Evolutionary conservation across 345 rosid species (phyloP), one percentile per base, ranked within the genome.

Genomic region (Hibiscus tridactylites): DNA sequence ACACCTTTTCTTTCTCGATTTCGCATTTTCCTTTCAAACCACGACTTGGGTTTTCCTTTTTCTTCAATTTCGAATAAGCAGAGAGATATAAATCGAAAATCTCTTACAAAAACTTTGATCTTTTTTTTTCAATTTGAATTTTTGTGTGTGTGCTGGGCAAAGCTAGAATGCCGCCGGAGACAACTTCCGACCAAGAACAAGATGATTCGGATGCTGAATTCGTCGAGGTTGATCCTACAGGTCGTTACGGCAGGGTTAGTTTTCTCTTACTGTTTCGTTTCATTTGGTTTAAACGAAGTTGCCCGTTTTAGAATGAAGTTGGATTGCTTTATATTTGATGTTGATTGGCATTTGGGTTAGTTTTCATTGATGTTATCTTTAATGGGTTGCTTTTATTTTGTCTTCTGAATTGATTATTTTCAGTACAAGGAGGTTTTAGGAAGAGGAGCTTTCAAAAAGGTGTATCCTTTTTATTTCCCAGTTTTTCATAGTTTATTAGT

Each of bases 401-500:
- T 75, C 19, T 9, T 57, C 47, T 58, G 49, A 17, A 19, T 75
- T 75, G 56, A 17, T 49, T 75, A 78, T 53, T 78, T 77, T 82
- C 93, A 92, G 99, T 89, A 85, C 73, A 92, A 88, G 78, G 96
- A 91, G 78, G 81, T 96, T 73, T 82, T 96, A 79, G 99, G 98
- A 69, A 92, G 83, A 84, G 99, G 99, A 39, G 96, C 99, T 73
- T 92, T 89, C 89, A 96, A 96, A 83, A 89, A 90, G 80, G 99
- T 92, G 99, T 96, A 96, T 96, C 98, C 87, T 86, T 58, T 39
- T 56, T 2, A 13, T n/a, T 72, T 26, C 62, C 62, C 47, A 71
- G 13, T 24, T 56, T 46, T 28, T 26, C 39, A 6, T 44, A 37
- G 19, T 35, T 57, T 61, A 71, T 70, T 71, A 28, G 71, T 67